Evolutionary conservation across 169 alveolate species (phyloP), one percentile per base, ranked within the genome.

Genomic region (Eimeria sp.): DNA sequence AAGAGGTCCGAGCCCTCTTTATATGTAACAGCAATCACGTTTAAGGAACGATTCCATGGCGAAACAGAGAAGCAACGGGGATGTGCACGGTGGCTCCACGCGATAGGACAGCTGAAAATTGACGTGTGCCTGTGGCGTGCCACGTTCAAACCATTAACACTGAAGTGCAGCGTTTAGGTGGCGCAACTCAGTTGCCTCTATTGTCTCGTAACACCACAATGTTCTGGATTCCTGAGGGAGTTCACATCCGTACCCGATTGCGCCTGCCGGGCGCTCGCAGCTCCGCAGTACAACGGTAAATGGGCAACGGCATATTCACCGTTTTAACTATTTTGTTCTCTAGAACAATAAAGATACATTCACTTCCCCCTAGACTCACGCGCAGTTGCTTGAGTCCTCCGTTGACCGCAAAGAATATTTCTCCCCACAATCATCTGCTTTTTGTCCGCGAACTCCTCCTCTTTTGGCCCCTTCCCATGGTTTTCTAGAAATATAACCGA

Each of bases 1-100:
- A 40, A 62, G 93, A 23, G 83, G 93, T 1, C 49, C 72, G 37
- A 64, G 27, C 49, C 93, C 93, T 52, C 66, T 87, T 11, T 82
- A 87, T 43, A 43, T 87, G 83, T 87, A 87, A 25, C 80, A 23
- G 33, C n/a, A 20, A 14, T 37, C 76, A 4, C 10, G 58, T 27
- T 3, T n/a, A 40, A 74, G 83, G 83, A 20, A 30, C n/a, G 83
- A 40, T 74, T 33, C 23, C 14, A 13, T 74, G 58, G 33, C 83
- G 83, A 37, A 6, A 33, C 1, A 11, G 27, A 0, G 78, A 33
- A 10, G 78, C 49, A 68, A n/a, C 78, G 52, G 20, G 6, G 58
- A 40, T 40, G 3, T 20, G 30, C n/a, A 40, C 18, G 33, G 3
- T 74, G 83, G 16, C 56, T 18, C 30, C 33, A 40, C 33, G 33